A percentile compares a stretch with the other conserved stretches of the same genome.
phyloP scores from a whole-genome alignment of 495 filamentous ascomycete genomes.

The Neurospora cerealis region DNA sequence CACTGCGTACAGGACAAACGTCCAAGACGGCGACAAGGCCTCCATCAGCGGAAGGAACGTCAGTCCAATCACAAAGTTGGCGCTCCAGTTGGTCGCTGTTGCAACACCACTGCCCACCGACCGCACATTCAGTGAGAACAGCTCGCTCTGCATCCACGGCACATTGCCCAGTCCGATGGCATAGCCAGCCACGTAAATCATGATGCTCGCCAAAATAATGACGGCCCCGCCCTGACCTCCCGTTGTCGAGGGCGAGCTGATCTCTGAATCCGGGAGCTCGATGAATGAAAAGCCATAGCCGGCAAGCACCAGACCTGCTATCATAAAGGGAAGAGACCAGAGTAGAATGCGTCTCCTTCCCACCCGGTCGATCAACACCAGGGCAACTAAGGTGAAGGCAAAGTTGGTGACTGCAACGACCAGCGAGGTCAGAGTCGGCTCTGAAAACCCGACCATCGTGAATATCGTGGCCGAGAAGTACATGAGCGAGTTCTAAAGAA shows the following conservation, averaged over 20 bases:
- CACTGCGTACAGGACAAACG: slow-evolving; percentile 64
- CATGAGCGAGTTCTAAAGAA: slow-evolving; percentile 71
- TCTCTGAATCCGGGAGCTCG: slow-evolving; percentile 15
- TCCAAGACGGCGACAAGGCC: slow-evolving; percentile 59
- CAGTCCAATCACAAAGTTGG: slow-evolving; percentile 79
- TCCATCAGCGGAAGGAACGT: slow-evolving; percentile 86
- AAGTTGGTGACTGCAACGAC: slow-evolving; percentile 81
- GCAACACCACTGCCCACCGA: slow-evolving; percentile 72
- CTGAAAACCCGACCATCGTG: slow-evolving; percentile 63
- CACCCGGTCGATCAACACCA: slow-evolving; percentile 68
- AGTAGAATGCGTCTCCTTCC: slow-evolving; percentile 76
- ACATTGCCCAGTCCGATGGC: slow-evolving; percentile 85
- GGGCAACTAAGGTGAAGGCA: slow-evolving; percentile 64
- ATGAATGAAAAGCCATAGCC: slow-evolving; percentile 58
- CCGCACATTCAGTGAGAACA: slow-evolving; percentile 77
- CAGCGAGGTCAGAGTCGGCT: slow-evolving; percentile 72
- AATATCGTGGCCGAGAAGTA: slow-evolving; percentile 94
- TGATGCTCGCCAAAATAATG: slow-evolving; percentile 59
- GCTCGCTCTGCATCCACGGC: slow-evolving; percentile 88
- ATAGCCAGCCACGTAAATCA: slow-evolving; percentile 76
- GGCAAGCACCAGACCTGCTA: slow-evolving; percentile 55
- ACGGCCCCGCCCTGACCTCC: slow-evolving; percentile 28
- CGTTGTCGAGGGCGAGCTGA: slow-evolving; percentile 15
- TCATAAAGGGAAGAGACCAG: slow-evolving; percentile 79
- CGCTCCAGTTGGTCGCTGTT: slow-evolving; percentile 81